These are phyloP conservation scores for Lactifluus volemus DNA, from an alignment of 768 basidiomycete genomes.

Conservation along the genomic window DNA sequence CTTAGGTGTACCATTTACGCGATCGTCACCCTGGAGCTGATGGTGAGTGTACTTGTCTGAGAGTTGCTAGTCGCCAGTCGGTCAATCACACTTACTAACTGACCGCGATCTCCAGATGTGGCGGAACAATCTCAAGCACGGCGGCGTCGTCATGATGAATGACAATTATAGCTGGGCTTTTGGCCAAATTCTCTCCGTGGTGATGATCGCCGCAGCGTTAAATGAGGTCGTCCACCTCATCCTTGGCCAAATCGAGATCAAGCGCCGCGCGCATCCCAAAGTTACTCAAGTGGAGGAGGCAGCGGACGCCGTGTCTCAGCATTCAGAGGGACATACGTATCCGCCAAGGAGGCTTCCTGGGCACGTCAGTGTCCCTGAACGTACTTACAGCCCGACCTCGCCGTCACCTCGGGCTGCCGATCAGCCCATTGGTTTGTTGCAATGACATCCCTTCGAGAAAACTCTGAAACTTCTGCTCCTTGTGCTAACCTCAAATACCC, in stretches of 20 bases:
- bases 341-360: background rate
- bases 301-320: too few species aligned
- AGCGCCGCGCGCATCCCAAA: background rate
- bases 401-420: background rate
- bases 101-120: background rate
- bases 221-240: conserved; percentile 8
- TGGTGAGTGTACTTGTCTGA: background rate
- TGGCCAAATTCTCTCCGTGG: conserved; percentile 11
- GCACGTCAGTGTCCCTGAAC: too few species aligned
- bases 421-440: background rate
- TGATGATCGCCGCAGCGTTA: conserved; percentile 9
- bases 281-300: too few species aligned
- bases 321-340: background rate
- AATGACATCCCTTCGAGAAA: background rate
- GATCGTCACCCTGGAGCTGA: conserved; percentile 10
- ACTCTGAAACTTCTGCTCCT: too few species aligned
- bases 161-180: background rate
- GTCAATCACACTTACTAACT: background rate
- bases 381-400: background rate
- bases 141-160: background rate
- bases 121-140: background rate
- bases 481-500: too few species aligned
- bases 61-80: background rate
- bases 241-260: background rate
- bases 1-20: conserved; percentile 9